Evolutionary conservation across 2,329 filamentous ascomycete genomes (phyloP).

Genomic region (Cladorrhinum sp.): DNA sequence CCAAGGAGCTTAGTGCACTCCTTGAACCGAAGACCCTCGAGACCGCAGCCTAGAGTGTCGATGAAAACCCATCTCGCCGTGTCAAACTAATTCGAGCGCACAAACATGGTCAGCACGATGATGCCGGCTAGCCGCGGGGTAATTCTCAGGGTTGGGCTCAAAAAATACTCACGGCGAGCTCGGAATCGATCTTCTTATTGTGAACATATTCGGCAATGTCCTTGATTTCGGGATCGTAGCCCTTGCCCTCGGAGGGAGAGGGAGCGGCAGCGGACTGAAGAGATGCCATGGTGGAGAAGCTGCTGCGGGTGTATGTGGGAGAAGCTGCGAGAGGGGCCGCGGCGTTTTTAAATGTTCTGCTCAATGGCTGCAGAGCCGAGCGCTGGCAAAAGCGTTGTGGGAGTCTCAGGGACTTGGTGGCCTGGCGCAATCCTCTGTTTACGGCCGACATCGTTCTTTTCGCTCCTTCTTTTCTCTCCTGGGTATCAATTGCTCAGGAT

Average conservation of each 20-base stretch:
- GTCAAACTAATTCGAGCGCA: slow-evolving; percentile 63
- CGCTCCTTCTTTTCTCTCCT: slow-evolving; percentile 5
- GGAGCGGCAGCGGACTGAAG: slow-evolving; percentile 39
- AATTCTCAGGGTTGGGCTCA: neutral
- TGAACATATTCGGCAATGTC: slow-evolving; percentile 96
- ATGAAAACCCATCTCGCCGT: slow-evolving; percentile 95
- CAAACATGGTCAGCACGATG: slow-evolving; percentile 18
- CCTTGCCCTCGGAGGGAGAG: slow-evolving; percentile 47
- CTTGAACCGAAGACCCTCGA: slow-evolving; percentile 92
- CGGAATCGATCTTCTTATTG: slow-evolving; percentile 85
- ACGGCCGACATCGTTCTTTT: slow-evolving; percentile 55
- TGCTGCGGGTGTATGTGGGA: slow-evolving; percentile 23
- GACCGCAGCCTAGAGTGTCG: slow-evolving; percentile 93
- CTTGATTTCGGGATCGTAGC: slow-evolving; percentile 88
- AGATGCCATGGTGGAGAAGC: slow-evolving; percentile 50
- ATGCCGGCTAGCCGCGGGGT: slow-evolving; percentile 18
- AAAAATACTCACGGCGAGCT: slow-evolving; percentile 72
- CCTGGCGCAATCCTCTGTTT: slow-evolving; percentile 53
- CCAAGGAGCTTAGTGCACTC: slow-evolving; percentile 95
- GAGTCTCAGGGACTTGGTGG: slow-evolving; percentile 52
- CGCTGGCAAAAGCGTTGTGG: slow-evolving; percentile 39
- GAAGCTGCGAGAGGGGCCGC: slow-evolving; percentile 32
- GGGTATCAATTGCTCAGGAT: slow-evolving; percentile 25
- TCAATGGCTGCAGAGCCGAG: slow-evolving; percentile 36
- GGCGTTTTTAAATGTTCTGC: slow-evolving; percentile 33